Percentiles rank a stretch among this genome's conserved stretches.
phyloP scores from a whole-genome alignment of 208 protist species.

The Trypanosoma mega region DNA sequence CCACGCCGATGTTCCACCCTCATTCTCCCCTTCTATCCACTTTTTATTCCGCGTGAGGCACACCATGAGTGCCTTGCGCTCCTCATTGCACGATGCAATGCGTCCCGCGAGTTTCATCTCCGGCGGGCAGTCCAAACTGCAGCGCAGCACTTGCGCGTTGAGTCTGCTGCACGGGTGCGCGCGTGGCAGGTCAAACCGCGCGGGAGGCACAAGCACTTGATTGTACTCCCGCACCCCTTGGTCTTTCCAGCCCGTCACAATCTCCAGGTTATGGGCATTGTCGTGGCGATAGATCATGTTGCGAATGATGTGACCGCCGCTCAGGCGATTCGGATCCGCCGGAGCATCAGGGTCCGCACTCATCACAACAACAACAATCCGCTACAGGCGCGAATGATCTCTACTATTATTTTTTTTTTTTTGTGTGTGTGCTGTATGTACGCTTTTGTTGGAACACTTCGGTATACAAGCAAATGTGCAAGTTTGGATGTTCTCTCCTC shows the following conservation, averaged over 20 bases:
- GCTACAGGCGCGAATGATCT: too few species aligned
- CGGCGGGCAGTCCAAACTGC: slow-evolving; percentile 49
- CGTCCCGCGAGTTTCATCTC: slow-evolving; percentile 78
- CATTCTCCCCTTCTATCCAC: slow-evolving; percentile 33
- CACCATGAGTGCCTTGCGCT: slow-evolving; percentile 64
- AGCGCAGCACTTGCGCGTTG: slow-evolving; percentile 53
- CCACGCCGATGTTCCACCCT: too few species aligned
- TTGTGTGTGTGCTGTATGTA: too few species aligned
- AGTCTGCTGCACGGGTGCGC: slow-evolving; percentile 55
- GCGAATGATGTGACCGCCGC: slow-evolving; percentile 70
- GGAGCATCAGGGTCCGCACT: slow-evolving; percentile 73
- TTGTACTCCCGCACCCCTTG: slow-evolving; percentile 67
- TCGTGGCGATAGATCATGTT: slow-evolving; percentile 83
- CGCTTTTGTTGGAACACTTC: too few species aligned
- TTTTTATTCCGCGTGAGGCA: slow-evolving; percentile 70
- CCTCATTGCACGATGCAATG: slow-evolving; percentile 58
- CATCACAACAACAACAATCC: slow-evolving; percentile 26
- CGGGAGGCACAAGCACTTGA: slow-evolving; percentile 61
- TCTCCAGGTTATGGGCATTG: slow-evolving; percentile 47
- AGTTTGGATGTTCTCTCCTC: too few species aligned
- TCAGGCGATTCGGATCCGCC: slow-evolving; percentile 47
- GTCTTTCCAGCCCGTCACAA: slow-evolving; percentile 73
- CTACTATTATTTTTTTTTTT: too few species aligned
- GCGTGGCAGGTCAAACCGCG: slow-evolving; percentile 31
- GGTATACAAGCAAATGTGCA: too few species aligned